Conservation (phyloP, 2,329 filamentous ascomycete species). For the Apiospora malaysiana region DNA sequence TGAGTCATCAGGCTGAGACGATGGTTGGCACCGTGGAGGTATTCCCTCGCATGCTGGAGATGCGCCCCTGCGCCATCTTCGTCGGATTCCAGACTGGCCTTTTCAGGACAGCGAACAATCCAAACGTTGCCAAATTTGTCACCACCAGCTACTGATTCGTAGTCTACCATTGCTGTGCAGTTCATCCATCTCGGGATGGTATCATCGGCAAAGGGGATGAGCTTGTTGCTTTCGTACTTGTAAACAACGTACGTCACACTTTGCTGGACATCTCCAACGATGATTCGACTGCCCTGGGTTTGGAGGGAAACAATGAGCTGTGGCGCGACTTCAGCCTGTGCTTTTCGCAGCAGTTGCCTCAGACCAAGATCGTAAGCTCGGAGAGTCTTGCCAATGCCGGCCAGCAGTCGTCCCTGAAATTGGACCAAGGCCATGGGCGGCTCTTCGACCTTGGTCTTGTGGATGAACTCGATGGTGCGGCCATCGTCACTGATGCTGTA, state of each 20-base stretch:
- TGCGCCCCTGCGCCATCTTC: constrained; percentile 91
- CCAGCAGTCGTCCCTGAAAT: constrained; percentile 89
- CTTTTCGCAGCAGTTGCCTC: constrained; percentile 89
- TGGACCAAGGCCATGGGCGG: constrained; percentile 88
- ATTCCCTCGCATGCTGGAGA: constrained; percentile 87
- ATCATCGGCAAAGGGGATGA: constrained; percentile 95
- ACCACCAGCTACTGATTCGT: constrained; percentile 91
- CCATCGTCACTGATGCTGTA: constrained; percentile 90
- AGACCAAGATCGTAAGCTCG: constrained; percentile 93
- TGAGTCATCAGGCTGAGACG: constrained; percentile 86
- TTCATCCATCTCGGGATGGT: constrained; percentile 89
- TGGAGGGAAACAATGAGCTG: constrained; percentile 88
- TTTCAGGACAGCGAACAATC: constrained; percentile 85
- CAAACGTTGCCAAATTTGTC: constrained; percentile 99
- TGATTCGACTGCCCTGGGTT: constrained; percentile 87
- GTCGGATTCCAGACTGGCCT: constrained; percentile 87
- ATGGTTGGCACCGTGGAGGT: constrained; percentile 88
- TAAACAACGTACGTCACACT: constrained; percentile 92
- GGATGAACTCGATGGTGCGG: constrained; percentile 89
- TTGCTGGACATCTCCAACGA: constrained; percentile 89
- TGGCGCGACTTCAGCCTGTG: constrained; percentile 78
- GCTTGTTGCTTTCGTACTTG: constrained; percentile 87
- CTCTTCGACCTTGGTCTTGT: constrained; percentile 92
- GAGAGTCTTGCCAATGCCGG: constrained; percentile 83
- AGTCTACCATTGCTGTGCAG: constrained; percentile 92